phyloP scores from a whole-genome alignment of 345 rosid species.

The Hypericum androsaemum region DNA sequence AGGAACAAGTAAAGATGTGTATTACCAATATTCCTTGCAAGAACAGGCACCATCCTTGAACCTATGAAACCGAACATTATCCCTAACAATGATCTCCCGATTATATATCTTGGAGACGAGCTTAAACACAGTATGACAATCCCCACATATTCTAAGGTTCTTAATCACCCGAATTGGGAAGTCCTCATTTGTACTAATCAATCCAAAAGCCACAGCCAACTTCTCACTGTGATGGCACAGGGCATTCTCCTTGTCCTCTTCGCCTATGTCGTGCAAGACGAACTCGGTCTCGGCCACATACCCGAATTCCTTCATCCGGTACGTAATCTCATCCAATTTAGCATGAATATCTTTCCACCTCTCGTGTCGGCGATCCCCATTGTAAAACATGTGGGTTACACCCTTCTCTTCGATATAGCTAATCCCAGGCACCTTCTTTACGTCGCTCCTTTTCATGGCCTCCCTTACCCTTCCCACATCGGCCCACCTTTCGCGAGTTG shows the following conservation, averaged over 20 bases:
- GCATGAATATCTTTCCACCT: conserved; percentile 49
- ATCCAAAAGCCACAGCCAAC: conserved; percentile 77
- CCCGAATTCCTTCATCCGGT: conserved; percentile 56
- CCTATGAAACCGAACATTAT: conserved; percentile 70
- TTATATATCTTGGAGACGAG: conserved; percentile 55
- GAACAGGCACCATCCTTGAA: conserved; percentile 67
- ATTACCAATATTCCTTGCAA: conserved; percentile 78
- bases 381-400: conserved; percentile 55
- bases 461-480: conserved; percentile 73
- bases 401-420: conserved; percentile 72
- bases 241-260: conserved; percentile 82
- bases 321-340: conserved; percentile 67
- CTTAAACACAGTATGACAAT: conserved; percentile 69
- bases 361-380: conserved; percentile 50
- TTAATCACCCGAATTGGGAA: conserved; percentile 64
- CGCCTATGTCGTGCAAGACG: conserved; percentile 83
- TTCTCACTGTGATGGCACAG: conserved; percentile 76
- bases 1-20: too few species aligned
- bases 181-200: conserved; percentile 38
- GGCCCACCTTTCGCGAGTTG: conserved; percentile 62
- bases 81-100: conserved; percentile 72
- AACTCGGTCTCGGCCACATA: conserved; percentile 62
- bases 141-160: conserved; percentile 83
- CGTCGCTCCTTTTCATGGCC: conserved; percentile 59
- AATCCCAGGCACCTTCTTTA: conserved; percentile 71